Evolutionary conservation across 495 filamentous ascomycete species (phyloP).

Genomic region (Talaromyces borbonicus): DNA sequence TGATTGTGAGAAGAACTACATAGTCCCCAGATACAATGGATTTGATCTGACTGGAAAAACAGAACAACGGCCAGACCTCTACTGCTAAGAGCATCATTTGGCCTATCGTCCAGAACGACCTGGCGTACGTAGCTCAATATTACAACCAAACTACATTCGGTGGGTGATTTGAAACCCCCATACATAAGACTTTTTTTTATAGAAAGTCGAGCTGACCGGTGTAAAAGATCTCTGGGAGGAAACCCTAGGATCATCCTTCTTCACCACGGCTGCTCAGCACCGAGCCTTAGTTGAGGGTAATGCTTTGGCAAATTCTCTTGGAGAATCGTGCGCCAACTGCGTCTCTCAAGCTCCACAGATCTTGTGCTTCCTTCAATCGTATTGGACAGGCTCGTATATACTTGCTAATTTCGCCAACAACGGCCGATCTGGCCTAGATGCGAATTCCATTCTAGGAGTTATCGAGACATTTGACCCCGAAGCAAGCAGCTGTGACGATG

Average conservation of each 20-base stretch:
- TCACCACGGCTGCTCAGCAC: conserved; percentile 45
- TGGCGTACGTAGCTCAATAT: conserved; percentile 58
- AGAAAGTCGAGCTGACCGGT: not conserved
- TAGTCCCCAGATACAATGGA: not conserved
- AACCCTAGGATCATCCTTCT: conserved; percentile 48
- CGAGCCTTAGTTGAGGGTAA: conserved; percentile 53
- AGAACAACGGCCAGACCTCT: conserved; percentile 30
- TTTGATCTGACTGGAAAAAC: not conserved
- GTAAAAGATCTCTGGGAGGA: conserved; percentile 58
- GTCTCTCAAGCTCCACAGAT: conserved; percentile 48
- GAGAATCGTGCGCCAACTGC: conserved; percentile 33
- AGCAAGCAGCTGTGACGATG: conserved; percentile 29
- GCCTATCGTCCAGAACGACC: conserved; percentile 46
- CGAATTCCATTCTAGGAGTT: conserved; percentile 45
- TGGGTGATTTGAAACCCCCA: not conserved
- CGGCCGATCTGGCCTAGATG: conserved; percentile 44
- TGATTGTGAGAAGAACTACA: conserved; percentile 15
- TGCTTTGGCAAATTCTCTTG: conserved; percentile 37
- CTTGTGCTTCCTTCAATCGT: conserved; percentile 48
- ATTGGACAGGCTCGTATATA: conserved; percentile 50
- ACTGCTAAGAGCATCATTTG: conserved; percentile 31
- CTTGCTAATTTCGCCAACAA: conserved; percentile 40
- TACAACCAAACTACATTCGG: conserved; percentile 42
- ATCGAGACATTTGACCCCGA: conserved; percentile 51
- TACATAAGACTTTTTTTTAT: not conserved